These are phyloP conservation scores for Arthrobotrys pseudoclavata DNA, from an alignment of 2,329 filamentous ascomycete species.

Conservation along the genomic window DNA sequence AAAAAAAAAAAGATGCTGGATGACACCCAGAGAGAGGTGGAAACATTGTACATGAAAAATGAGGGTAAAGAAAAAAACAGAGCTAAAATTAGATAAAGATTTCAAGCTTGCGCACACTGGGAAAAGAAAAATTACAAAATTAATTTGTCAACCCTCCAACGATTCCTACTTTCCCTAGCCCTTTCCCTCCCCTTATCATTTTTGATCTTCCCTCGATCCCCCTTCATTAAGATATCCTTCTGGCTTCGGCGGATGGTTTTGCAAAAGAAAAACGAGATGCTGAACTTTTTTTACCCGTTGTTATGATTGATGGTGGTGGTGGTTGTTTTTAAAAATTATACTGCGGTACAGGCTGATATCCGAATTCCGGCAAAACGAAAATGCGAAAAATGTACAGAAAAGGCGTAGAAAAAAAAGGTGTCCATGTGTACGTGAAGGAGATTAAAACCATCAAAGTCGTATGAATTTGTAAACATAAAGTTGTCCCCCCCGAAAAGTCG, in stretches of 20 bases:
- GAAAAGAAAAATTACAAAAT: conserved; percentile 42
- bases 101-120: conserved; percentile 14
- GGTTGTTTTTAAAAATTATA: conserved; percentile 26
- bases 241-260: conserved; percentile 13
- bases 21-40: conserved; percentile 14
- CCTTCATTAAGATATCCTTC: conserved; percentile 50
- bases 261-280: conserved; percentile 37
- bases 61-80: conserved; percentile 40
- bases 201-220: conserved; percentile 20
- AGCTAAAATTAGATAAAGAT: conserved; percentile 20
- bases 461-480: conserved; percentile 47
- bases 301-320: conserved; percentile 17
- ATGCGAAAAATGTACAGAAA: conserved; percentile 61
- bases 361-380: conserved; percentile 37
- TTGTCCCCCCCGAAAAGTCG: conserved; percentile 32
- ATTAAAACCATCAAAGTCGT: conserved; percentile 59
- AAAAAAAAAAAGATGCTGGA: conserved; percentile 23
- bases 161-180: conserved; percentile 16
- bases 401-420: conserved; percentile 27
- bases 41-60: conserved; percentile 32
- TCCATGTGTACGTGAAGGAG: conserved; percentile 46
- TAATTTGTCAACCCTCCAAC: conserved; percentile 26
- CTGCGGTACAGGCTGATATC: conserved; percentile 33
- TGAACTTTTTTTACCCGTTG: conserved; percentile 50
- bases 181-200: not conserved